Conservation (phyloP, 1,139 yeast species). For the Blastobotrys arbuscula region DNA sequence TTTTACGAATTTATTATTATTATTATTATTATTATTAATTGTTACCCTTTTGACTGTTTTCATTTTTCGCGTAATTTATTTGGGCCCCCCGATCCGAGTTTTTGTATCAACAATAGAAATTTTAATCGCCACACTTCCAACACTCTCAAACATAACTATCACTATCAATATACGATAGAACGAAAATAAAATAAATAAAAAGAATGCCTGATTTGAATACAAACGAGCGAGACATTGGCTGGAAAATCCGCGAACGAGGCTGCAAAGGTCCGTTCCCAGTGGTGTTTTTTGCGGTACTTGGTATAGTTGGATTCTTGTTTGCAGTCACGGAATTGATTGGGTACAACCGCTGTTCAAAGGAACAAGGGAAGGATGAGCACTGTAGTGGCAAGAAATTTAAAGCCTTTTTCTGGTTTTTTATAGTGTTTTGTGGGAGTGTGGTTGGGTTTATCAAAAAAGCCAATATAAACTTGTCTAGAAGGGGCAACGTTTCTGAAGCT, state of each 20-base stretch:
- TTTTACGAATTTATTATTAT: neutral
- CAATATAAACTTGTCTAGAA: slow-evolving; percentile 5
- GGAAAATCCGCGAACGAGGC: neutral
- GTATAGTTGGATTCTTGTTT: neutral
- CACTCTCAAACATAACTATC: neutral
- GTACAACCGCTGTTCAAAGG: slow-evolving; percentile 5
- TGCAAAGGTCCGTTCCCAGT: slow-evolving; percentile 10
- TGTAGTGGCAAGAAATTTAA: neutral
- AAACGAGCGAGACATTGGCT: slow-evolving; percentile 1
- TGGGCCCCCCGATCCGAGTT: too few species aligned
- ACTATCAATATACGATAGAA: neutral
- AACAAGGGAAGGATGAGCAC: slow-evolving; percentile 3
- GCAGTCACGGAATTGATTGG: neutral
- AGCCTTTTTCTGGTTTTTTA: neutral
- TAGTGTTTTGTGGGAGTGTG: neutral
- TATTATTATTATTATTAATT: neutral
- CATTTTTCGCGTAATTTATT: neutral
- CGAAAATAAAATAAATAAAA: neutral
- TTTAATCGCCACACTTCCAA: too few species aligned
- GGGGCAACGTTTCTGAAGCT: slow-evolving; percentile 1
- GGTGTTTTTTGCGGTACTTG: slow-evolving; percentile 1
- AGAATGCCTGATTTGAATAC: neutral
- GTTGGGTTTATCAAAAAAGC: slow-evolving; percentile 5
- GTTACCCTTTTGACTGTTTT: neutral
- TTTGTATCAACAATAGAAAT: too few species aligned